Evolutionary conservation across 257 asterid genomes (phyloP).

Genomic region (Gentiana dahurica): DNA sequence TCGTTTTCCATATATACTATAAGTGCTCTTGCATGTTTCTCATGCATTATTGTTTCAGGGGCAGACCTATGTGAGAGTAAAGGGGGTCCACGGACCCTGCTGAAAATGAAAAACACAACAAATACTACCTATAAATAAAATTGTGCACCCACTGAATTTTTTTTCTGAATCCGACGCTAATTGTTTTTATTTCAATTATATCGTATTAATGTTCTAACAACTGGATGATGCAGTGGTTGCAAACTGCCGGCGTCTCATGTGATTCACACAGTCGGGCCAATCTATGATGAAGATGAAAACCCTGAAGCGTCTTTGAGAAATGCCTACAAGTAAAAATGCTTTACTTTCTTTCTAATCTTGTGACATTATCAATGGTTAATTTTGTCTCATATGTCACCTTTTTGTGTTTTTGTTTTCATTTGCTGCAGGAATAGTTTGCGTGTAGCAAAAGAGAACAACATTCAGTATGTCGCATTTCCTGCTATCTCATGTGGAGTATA

Average conservation of each 20-base stretch:
- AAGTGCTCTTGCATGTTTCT: too few species aligned
- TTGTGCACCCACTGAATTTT: too few species aligned
- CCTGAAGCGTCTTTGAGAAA: constrained; percentile 57
- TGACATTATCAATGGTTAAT: not conserved
- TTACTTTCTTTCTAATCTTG: not conserved
- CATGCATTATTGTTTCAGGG: too few species aligned
- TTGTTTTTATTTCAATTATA: not conserved
- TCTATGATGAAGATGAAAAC: constrained; percentile 44
- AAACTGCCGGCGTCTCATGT: constrained; percentile 89
- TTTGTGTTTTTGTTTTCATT: constrained; percentile 9
- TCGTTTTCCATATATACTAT: too few species aligned
- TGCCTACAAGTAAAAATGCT: constrained; percentile 58
- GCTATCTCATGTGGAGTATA: constrained; percentile 90
- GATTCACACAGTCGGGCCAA: constrained; percentile 93
- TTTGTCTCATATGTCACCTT: constrained; percentile 3
- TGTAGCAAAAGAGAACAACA: constrained; percentile 63
- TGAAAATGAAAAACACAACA: too few species aligned
- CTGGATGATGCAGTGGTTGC: constrained; percentile 57
- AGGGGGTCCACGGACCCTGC: too few species aligned
- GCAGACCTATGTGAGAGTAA: too few species aligned
- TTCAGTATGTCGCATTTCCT: constrained; percentile 78
- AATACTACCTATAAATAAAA: too few species aligned
- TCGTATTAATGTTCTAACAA: constrained; percentile 12
- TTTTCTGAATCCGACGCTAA: too few species aligned
- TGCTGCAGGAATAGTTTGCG: constrained; percentile 70